phyloP scores from a whole-genome alignment of 2,329 filamentous ascomycete species.

The Neonectria magnoliae region DNA sequence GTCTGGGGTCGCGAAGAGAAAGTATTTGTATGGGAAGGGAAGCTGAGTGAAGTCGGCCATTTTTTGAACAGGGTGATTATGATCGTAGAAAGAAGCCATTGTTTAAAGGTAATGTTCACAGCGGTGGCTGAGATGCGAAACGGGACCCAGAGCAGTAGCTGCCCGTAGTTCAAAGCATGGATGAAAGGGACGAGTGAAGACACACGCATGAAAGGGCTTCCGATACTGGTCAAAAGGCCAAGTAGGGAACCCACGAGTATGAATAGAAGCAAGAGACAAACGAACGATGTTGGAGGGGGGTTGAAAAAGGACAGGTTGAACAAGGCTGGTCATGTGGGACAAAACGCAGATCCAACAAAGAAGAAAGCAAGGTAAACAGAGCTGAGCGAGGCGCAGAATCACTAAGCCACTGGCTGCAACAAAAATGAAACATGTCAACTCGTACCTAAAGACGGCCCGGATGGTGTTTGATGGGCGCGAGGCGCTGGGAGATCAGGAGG shows the following conservation, averaged over 20 bases:
- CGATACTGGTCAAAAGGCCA: not conserved
- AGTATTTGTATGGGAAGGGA: not conserved
- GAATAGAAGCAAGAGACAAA: not conserved
- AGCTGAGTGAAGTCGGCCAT: not conserved
- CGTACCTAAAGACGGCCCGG: conserved; percentile 22
- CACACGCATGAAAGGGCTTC: not conserved
- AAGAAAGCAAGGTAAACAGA: conserved; percentile 5
- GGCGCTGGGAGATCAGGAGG: not conserved
- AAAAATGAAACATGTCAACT: conserved; percentile 13
- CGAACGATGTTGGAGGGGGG: conserved; percentile 10
- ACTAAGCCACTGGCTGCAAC: conserved; percentile 4
- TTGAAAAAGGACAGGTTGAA: conserved; percentile 14
- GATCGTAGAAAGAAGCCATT: not conserved
- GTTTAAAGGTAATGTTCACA: not conserved
- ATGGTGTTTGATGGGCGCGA: conserved; percentile 5
- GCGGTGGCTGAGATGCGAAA: not conserved
- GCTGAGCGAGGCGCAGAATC: conserved; percentile 11
- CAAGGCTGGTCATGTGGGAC: conserved; percentile 10
- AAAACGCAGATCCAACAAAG: conserved; percentile 5
- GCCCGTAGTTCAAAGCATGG: not conserved
- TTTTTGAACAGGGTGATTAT: not conserved
- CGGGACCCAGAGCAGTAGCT: too few species aligned
- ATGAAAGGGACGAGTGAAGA: not conserved
- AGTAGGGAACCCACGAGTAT: not conserved
- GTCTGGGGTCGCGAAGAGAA: not conserved